Evolutionary conservation across 2,329 filamentous ascomycete species (phyloP).

Genomic region (Colletotrichum tropicale): DNA sequence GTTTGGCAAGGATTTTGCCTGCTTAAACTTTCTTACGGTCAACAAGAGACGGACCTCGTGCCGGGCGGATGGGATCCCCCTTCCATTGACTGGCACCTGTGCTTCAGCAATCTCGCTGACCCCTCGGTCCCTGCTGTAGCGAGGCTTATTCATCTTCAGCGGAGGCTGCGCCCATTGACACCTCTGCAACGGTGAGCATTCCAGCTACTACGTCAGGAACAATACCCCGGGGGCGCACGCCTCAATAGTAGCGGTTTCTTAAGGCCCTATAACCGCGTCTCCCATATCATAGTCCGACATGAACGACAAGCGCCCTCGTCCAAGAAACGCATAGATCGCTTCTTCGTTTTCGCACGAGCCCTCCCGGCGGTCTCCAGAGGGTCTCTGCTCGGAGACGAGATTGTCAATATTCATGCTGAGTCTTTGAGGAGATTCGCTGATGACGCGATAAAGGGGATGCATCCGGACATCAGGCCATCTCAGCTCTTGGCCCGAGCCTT

Average conservation of each 20-base stretch:
- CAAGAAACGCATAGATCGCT: not conserved
- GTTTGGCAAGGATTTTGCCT: not conserved
- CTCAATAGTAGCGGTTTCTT: not conserved
- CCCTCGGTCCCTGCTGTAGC: not conserved
- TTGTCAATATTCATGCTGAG: slow-evolving; percentile 1
- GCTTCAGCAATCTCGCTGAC: not conserved
- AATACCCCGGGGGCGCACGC: not conserved
- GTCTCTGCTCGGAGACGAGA: not conserved
- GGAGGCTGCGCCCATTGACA: not conserved
- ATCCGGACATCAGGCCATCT: not conserved
- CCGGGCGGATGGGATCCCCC: not conserved
- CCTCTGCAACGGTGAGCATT: not conserved
- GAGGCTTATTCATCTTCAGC: not conserved
- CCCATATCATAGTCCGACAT: not conserved
- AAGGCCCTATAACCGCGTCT: not conserved
- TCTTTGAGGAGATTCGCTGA: not conserved
- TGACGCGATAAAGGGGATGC: not conserved
- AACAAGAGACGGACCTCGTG: not conserved
- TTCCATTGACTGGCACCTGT: not conserved
- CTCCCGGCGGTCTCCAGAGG: not conserved
- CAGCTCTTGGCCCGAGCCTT: not conserved
- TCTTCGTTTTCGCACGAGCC: not conserved
- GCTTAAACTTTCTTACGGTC: not conserved
- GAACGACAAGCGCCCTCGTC: not conserved
- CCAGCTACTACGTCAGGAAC: not conserved